Evolutionary conservation across 495 filamentous ascomycete genomes (phyloP), one percentile per base, ranked within the genome.

Genomic region (Penicillium nucicola): DNA sequence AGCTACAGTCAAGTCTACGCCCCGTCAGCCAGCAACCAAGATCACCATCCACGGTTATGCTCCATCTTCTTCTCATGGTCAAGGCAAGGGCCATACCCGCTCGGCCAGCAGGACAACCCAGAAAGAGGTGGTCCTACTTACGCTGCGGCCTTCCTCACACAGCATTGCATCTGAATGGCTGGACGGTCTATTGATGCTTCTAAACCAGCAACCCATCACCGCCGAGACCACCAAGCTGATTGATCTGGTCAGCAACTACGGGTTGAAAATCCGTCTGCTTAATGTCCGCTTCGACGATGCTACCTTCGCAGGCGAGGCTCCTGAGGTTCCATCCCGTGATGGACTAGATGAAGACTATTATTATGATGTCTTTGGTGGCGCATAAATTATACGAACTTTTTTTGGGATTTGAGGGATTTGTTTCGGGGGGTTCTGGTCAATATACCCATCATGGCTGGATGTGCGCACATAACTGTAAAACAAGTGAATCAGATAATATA

Each of bases 131-230:
- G 76, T 86, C 0, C 79, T 97, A 7, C 76, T 99, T 39, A 87
- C 82, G 7, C 78, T 99, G n/a, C 82, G 89, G 52, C 91, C 95
- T 4, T 74, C 84, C 38, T 86, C 84, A 23, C 88, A 93, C 58
- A 88, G 82, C 51, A 65, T 92, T 18, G 95, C 93, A 10, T 92
- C 92, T 2, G 95, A 99, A 68, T 99, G 93, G 93, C 73, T 97
- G 0, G 95, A 99, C 64, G 95, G 95, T 1, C 70, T 99, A 42
- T 81, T 97, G 19, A 95, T 99, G 91, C 72, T 99, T 34, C 77
- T 99, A 25, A 89, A 91, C 62, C 93, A 99, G 64, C 84, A 91
- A 35, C 93, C 93, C 10, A 96, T 99, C 67, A 99, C 95, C n/a
- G 79, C 88, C 17, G 92, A 97, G 67, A 97, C 93, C 5, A 88